phyloP scores from a whole-genome alignment of 2,329 filamentous ascomycete genomes.

The Colletotrichum kahawae region DNA sequence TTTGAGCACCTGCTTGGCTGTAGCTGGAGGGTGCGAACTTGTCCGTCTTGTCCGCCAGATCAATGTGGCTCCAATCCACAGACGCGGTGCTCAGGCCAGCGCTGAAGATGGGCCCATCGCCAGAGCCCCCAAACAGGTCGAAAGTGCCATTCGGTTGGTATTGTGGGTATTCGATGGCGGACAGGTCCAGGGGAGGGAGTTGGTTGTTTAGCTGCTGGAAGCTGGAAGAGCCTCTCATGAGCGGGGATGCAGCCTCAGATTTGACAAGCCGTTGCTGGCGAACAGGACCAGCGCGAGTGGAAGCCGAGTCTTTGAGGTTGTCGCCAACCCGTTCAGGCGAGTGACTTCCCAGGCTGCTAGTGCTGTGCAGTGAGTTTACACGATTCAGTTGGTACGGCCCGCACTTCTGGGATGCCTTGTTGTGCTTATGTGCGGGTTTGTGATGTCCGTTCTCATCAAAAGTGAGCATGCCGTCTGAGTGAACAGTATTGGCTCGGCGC shows the following conservation, averaged over 20 bases:
- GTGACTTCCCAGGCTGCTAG: conserved; percentile 51
- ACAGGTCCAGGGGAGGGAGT: conserved; percentile 64
- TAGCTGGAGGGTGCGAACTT: conserved; percentile 60
- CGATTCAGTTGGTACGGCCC: conserved; percentile 66
- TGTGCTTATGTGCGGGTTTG: conserved; percentile 66
- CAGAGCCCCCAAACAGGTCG: conserved; percentile 55
- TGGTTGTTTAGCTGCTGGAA: conserved; percentile 58
- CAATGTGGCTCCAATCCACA: conserved; percentile 52
- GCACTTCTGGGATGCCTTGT: conserved; percentile 64
- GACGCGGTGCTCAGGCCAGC: conserved; percentile 63
- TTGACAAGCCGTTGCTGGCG: conserved; percentile 59
- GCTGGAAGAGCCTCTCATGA: conserved; percentile 51
- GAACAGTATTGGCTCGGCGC: conserved; percentile 65
- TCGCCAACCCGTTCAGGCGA: conserved; percentile 49
- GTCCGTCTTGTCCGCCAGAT: conserved; percentile 48
- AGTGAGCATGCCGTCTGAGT: conserved; percentile 63
- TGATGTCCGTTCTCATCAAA: conserved; percentile 70
- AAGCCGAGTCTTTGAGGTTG: conserved; percentile 40
- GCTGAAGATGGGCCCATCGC: conserved; percentile 65
- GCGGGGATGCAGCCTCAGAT: conserved; percentile 66
- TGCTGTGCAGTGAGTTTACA: conserved; percentile 62
- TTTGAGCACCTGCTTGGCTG: conserved; percentile 55
- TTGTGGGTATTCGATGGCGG: conserved; percentile 56
- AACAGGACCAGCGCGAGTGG: conserved; percentile 41
- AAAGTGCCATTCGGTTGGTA: conserved; percentile 52